Percentiles rank a stretch among this genome's conserved stretches.
phyloP scores from a whole-genome alignment of 129 eudicot species.

The Flaveria sonorensis region DNA sequence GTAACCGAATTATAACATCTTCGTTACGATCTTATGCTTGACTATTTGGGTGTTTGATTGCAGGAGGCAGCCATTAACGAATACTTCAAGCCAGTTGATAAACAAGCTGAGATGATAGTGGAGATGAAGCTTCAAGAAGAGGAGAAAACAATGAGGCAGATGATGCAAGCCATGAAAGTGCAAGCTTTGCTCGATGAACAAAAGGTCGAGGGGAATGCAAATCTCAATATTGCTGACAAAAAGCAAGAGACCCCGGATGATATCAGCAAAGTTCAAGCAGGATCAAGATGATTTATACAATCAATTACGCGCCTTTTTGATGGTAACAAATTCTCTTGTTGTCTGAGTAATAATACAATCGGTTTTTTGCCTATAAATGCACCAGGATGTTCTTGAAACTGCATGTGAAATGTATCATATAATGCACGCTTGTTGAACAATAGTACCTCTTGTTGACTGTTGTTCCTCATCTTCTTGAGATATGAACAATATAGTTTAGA shows the following conservation, averaged over 20 bases:
- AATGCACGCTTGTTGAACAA: constrained; percentile 9
- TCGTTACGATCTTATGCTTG: not conserved
- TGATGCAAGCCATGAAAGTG: constrained; percentile 60
- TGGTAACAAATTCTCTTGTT: not conserved
- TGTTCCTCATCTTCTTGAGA: not conserved
- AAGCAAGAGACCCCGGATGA: constrained; percentile 31
- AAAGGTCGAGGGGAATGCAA: constrained; percentile 46
- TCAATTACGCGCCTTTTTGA: not conserved
- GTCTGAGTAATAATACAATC: constrained; percentile 5
- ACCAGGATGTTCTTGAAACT: not conserved
- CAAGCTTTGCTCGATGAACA: constrained; percentile 67
- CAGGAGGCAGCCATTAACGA: constrained; percentile 81
- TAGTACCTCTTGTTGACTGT: not conserved
- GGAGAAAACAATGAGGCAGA: constrained; percentile 67
- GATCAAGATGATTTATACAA: constrained; percentile 2
- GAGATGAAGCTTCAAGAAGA: constrained; percentile 80
- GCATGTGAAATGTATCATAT: not conserved
- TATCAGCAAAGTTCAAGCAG: constrained; percentile 11
- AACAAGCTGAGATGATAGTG: constrained; percentile 69
- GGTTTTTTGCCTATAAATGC: not conserved
- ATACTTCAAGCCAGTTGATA: constrained; percentile 80
- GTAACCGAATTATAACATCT: not conserved
- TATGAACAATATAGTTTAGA: not conserved
- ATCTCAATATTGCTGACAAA: constrained; percentile 36
- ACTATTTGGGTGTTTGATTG: constrained; percentile 3